A percentile compares a stretch with the other conserved stretches of the same genome.
Evolutionary conservation across 148 eudicot genomes (phyloP).

Genomic region (Suaeda aralocaspica): DNA sequence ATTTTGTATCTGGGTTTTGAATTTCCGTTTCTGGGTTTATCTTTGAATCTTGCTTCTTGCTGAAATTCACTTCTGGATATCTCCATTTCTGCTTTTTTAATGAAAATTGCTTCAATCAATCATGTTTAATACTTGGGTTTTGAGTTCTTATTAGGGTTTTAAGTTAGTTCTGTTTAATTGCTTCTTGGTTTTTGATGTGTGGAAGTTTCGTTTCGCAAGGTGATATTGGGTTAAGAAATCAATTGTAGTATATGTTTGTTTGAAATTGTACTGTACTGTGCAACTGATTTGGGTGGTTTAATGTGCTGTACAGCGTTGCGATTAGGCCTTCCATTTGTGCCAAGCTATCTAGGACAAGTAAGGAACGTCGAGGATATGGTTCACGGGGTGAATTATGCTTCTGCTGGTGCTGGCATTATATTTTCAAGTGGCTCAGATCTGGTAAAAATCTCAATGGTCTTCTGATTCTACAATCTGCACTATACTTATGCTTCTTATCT

Average conservation of each 20-base stretch:
- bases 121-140: not conserved
- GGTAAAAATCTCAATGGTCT: constrained; percentile 30
- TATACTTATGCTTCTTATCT: too few species aligned
- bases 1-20: not conserved
- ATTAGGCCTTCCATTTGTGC: constrained; percentile 82
- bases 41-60: constrained; percentile 6
- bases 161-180: not conserved
- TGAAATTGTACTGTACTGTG: not conserved
- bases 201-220: too few species aligned
- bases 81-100: not conserved
- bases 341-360: constrained; percentile 69
- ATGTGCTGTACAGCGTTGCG: constrained; percentile 49
- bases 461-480: not conserved
- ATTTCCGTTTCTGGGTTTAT: too few species aligned
- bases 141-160: not conserved
- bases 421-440: constrained; percentile 87
- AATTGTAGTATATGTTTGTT: too few species aligned
- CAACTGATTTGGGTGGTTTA: not conserved
- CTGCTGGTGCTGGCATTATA: constrained; percentile 94
- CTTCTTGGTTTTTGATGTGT: not conserved
- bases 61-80: constrained; percentile 7
- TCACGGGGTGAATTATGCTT: constrained; percentile 91
- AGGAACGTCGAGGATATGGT: constrained; percentile 63
- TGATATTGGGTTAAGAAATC: too few species aligned
- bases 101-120: not conserved